Evolutionary conservation across 2,329 filamentous ascomycete genomes (phyloP).

Genomic region (Aspergillus unguis): DNA sequence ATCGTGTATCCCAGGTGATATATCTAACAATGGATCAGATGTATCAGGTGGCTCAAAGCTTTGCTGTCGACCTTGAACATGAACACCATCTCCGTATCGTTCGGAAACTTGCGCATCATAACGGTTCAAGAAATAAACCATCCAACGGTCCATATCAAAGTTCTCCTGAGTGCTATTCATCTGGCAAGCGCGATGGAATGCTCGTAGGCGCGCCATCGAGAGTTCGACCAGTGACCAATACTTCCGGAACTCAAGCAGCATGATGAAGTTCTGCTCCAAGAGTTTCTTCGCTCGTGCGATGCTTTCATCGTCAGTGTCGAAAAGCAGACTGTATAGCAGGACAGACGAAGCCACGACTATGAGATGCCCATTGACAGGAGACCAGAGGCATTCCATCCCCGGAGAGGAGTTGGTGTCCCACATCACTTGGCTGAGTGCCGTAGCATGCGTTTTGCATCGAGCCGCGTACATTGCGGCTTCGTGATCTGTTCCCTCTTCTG

Average conservation of each 20-base stretch:
- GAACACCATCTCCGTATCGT: not conserved
- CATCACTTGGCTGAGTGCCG: conserved; percentile 5
- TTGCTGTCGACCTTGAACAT: not conserved
- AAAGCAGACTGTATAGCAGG: conserved; percentile 2
- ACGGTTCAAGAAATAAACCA: conserved; percentile 8
- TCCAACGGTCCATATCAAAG: conserved; percentile 10
- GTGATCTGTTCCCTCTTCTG: not conserved
- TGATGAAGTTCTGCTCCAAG: conserved; percentile 9
- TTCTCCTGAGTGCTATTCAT: conserved; percentile 8
- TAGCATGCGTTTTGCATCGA: conserved; percentile 6
- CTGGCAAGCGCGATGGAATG: conserved; percentile 10
- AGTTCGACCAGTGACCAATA: conserved; percentile 9
- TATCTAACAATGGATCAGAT: no score
- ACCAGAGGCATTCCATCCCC: conserved; percentile 10
- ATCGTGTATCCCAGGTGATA: no score
- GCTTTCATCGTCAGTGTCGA: conserved; percentile 5
- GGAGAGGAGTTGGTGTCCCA: conserved; percentile 7
- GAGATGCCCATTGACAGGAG: conserved; percentile 6
- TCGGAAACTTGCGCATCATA: conserved; percentile 7
- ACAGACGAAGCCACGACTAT: conserved; percentile 5
- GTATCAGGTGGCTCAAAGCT: no score
- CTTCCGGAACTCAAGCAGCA: conserved; percentile 8
- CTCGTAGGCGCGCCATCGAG: conserved; percentile 8
- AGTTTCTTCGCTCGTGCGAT: conserved; percentile 1
- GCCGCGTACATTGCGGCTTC: conserved; percentile 7